Base-by-base conservation (phyloP, 495 filamentous ascomycete genomes). In the Pyrenopolyporus hunteri region DNA sequence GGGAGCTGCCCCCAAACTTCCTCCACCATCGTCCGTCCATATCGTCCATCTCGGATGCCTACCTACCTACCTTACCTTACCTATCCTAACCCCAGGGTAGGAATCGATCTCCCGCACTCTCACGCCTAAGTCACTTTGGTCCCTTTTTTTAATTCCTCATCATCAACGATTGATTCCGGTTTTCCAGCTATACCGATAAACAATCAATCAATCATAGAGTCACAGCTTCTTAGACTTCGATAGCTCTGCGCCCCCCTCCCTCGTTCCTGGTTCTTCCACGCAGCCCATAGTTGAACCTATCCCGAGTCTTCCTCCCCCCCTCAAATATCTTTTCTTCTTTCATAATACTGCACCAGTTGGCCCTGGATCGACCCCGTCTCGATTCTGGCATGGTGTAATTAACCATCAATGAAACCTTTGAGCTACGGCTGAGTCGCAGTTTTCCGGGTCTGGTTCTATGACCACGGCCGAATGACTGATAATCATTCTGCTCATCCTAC, bases 341-440 rank as follows among this genome's bases (percentile, higher is more conserved):
- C 31, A 23, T 29, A 33, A 19, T 33, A 51, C 47, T 26, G 13
- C 19, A n/a, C 20, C 47, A 51, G 9, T 22, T 25, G 28, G 6
- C 29, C 17, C 11, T 40, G 45, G 17, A 49, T 55, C 51, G 17
- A 29, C 45, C 26, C 26, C 25, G n/a, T 17, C 14, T 39, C 25
- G 50, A 36, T 44, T 46, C 37, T 65, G 55, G 49, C 32, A 60
- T 59, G 61, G 55, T 59, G 35, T 57, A 58, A 59, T 29, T 40
- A 31, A 49, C 16, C 1, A 17, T 32, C 42, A 71, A n/a, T 66
- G 59, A 59, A 49, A 62, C 42, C 53, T 48, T 63, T 40, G 62
- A 69, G 66, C 66, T 67, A 37, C 39, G 66, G 56, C 53, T 64
- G 59, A 69, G 69, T 71, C 49, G 56, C 63, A 59, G 50, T 57